Conservation (phyloP, 2,329 filamentous ascomycete genomes). For the Bertia moriformis region DNA sequence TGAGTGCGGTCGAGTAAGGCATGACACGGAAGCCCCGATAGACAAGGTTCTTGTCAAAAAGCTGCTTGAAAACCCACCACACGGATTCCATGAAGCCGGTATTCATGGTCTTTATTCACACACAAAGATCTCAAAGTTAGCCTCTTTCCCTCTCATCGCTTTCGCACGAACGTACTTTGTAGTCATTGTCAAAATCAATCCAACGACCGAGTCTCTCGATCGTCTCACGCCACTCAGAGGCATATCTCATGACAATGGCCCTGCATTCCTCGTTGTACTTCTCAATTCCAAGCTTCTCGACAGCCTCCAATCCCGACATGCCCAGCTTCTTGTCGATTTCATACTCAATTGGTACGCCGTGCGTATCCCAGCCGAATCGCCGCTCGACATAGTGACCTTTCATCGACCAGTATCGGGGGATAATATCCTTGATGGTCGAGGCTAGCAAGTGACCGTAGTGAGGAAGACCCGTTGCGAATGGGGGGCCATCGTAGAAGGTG, state of each 20-base stretch:
- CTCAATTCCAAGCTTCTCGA: conserved; percentile 70
- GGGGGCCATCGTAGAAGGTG: conserved; percentile 86
- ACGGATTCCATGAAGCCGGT: conserved; percentile 87
- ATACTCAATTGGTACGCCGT: conserved; percentile 87
- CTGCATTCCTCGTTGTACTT: conserved; percentile 87
- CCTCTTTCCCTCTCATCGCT: conserved; percentile 2
- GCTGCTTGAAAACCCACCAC: conserved; percentile 93
- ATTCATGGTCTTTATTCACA: conserved; percentile 63
- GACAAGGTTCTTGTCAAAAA: conserved; percentile 78
- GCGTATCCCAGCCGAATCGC: conserved; percentile 89
- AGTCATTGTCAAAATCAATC: conserved; percentile 97
- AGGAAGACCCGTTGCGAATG: conserved; percentile 59
- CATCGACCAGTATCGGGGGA: conserved; percentile 94
- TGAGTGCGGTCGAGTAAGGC: conserved; percentile 85
- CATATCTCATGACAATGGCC: conserved; percentile 84
- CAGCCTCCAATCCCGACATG: conserved; percentile 75
- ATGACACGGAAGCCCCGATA: conserved; percentile 87
- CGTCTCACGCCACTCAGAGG: conserved; percentile 72
- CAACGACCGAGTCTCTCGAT: conserved; percentile 82
- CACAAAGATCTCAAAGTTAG: background rate
- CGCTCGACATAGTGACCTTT: conserved; percentile 85
- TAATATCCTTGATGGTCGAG: conserved; percentile 93
- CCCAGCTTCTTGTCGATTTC: conserved; percentile 95
- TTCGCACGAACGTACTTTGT: conserved; percentile 47
- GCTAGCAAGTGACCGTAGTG: conserved; percentile 67